These are phyloP conservation scores for Hyparrhenia diplandra DNA, from an alignment of 176 grass and related monocot species.

Conservation along the genomic window DNA sequence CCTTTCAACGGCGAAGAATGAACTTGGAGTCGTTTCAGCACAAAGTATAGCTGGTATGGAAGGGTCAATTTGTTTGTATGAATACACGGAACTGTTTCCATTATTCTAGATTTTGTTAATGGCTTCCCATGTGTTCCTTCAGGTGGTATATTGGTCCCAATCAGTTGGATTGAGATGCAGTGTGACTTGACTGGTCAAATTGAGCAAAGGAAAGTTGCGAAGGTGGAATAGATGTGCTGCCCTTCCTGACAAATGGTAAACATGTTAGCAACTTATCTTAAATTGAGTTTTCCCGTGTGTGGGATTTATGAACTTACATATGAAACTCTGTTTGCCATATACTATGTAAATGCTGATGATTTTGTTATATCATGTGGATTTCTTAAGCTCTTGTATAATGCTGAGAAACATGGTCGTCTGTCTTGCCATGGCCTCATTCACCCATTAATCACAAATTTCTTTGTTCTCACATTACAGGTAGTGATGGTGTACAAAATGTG, in stretches of 20 bases:
- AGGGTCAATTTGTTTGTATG: not conserved
- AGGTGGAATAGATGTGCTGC: constrained; percentile 53
- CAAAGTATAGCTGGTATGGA: constrained; percentile 81
- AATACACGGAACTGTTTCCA: not conserved
- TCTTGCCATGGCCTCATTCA: not conserved
- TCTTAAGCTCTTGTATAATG: not conserved
- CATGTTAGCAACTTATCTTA: not conserved
- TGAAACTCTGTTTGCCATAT: not conserved
- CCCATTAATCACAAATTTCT: not conserved
- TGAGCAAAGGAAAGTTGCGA: constrained; percentile 89
- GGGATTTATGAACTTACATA: not conserved
- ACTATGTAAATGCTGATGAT: not conserved
- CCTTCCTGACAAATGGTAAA: not conserved
- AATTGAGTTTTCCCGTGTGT: not conserved
- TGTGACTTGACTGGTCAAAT: constrained; percentile 86
- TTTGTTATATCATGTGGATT: not conserved
- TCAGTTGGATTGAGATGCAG: constrained; percentile 98
- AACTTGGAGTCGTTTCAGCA: constrained; percentile 91
- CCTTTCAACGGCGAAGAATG: constrained; percentile 92
- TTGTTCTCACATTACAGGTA: not conserved
- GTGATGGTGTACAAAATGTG: not conserved
- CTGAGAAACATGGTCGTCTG: not conserved
- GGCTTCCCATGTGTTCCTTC: constrained; percentile 16
- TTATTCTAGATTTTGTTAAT: not conserved
- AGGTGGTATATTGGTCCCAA: constrained; percentile 74